A percentile compares a stretch with the other conserved stretches of the same genome.
Evolutionary conservation across 257 asterid genomes (phyloP).

Genomic region (Mentha longifolia): DNA sequence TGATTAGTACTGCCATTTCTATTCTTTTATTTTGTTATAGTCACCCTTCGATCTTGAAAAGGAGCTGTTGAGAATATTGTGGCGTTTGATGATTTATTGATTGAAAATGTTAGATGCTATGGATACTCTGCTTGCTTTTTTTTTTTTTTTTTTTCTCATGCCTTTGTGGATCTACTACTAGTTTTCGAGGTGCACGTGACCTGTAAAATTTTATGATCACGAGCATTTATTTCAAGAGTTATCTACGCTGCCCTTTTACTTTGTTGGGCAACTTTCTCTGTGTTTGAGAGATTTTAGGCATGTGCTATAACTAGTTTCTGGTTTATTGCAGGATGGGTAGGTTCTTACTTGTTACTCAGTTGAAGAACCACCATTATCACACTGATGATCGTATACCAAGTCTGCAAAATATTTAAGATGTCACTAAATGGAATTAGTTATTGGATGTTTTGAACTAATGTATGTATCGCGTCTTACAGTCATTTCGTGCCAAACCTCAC

Average conservation of each 20-base stretch:
- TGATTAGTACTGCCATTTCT: not conserved
- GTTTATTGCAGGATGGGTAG: constrained; percentile 70
- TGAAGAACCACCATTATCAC: constrained; percentile 9
- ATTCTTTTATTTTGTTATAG: not conserved
- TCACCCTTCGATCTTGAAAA: not conserved
- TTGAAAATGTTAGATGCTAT: not conserved
- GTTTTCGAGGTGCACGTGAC: not conserved
- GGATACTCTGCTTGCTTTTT: not conserved
- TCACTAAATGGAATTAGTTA: not conserved
- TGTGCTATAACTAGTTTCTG: not conserved
- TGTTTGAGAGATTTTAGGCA: constrained; percentile 3
- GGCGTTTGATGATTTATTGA: not conserved
- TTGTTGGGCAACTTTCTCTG: not conserved
- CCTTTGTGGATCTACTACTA: not conserved
- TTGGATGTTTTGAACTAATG: constrained; percentile 1
- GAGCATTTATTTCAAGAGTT: constrained; percentile 17
- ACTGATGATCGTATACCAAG: constrained; percentile 27
- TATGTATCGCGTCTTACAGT: constrained; percentile 39
- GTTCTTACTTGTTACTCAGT: constrained; percentile 38
- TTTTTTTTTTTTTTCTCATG: too few species aligned
- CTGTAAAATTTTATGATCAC: not conserved
- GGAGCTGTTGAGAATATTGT: not conserved
- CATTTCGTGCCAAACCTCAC: constrained; percentile 92
- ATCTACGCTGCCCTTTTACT: not conserved
- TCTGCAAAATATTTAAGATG: not conserved